Evolutionary conservation across 768 basidiomycete genomes (phyloP).

Genomic region (Clitopilus hobsonii): DNA sequence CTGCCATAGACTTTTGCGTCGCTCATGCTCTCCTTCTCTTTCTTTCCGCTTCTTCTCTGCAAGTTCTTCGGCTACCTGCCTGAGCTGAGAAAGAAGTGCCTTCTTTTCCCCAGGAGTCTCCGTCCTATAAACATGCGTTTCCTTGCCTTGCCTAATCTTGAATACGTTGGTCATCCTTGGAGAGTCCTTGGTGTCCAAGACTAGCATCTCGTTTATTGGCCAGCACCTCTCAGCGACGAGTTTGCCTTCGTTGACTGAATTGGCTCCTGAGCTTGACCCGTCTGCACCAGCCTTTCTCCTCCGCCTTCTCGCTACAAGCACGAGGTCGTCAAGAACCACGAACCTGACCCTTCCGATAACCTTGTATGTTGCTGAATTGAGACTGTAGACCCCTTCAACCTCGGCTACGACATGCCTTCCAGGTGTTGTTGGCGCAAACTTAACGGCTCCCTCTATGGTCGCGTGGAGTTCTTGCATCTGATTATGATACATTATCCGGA

Average conservation of each 20-base stretch:
- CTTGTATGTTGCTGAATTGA: conserved; percentile 96
- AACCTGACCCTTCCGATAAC: conserved; percentile 83
- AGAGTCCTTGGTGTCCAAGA: conserved; percentile 94
- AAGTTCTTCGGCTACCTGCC: conserved; percentile 90
- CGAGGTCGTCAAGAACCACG: conserved; percentile 86
- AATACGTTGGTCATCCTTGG: conserved; percentile 94
- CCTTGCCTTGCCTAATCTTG: conserved; percentile 91
- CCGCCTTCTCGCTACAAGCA: conserved; percentile 80
- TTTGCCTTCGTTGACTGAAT: conserved; percentile 59
- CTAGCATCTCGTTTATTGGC: conserved; percentile 89
- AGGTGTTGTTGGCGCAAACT: conserved; percentile 87
- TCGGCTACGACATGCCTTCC: conserved; percentile 90
- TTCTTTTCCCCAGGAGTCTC: conserved; percentile 84
- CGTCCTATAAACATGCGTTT: conserved; percentile 91
- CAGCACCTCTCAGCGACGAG: conserved; percentile 93
- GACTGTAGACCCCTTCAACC: conserved; percentile 72
- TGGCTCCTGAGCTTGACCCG: conserved; percentile 24
- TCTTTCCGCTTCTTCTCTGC: conserved; percentile 87
- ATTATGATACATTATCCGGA: conserved; percentile 88
- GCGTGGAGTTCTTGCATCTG: conserved; percentile 91
- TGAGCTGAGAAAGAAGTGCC: conserved; percentile 75
- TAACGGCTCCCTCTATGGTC: conserved; percentile 90
- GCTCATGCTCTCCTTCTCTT: conserved; percentile 88
- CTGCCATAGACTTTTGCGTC: conserved; percentile 74
- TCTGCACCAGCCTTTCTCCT: conserved; percentile 52